Evolutionary conservation across 495 filamentous ascomycete species (phyloP).

Genomic region (Aspergillus egyptiacus): DNA sequence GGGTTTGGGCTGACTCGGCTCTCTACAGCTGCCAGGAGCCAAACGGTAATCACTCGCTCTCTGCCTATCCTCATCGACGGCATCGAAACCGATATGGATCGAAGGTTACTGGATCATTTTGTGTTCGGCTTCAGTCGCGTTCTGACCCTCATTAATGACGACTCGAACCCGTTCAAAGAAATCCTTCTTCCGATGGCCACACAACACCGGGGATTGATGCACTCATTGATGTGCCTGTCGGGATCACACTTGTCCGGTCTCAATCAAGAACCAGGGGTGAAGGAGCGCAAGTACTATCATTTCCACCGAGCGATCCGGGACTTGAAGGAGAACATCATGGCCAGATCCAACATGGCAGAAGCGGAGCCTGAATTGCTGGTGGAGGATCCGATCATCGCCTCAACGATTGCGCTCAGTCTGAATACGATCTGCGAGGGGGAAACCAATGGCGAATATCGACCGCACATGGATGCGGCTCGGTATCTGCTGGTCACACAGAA

Average conservation of each 20-base stretch:
- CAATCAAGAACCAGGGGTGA: constrained; percentile 39
- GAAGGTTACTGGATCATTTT: constrained; percentile 81
- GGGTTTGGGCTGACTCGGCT: constrained; percentile 13
- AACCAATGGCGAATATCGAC: constrained; percentile 68
- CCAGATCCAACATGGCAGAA: constrained; percentile 22
- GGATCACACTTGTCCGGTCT: constrained; percentile 66
- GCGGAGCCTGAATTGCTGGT: constrained; percentile 37
- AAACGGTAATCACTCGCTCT: constrained; percentile 49
- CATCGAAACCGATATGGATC: constrained; percentile 78
- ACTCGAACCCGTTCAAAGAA: constrained; percentile 84
- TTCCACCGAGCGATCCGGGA: constrained; percentile 43
- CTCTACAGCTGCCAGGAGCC: constrained; percentile 26
- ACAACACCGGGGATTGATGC: constrained; percentile 81
- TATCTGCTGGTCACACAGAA: constrained; percentile 57
- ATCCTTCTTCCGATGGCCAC: constrained; percentile 83
- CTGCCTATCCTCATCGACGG: constrained; percentile 78
- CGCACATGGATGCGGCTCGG: constrained; percentile 74
- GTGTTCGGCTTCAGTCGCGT: constrained; percentile 73
- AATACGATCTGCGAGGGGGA: constrained; percentile 77
- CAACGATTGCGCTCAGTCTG: constrained; percentile 76
- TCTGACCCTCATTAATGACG: constrained; percentile 75
- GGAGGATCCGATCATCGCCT: constrained; percentile 60
- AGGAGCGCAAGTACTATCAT: constrained; percentile 44
- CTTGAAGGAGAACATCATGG: constrained; percentile 41
- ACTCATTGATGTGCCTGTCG: constrained; percentile 81